These are phyloP conservation scores for Apophysomyces elegans DNA, from an alignment of 371 early-diverging fungal genomes.

Conservation along the genomic window DNA sequence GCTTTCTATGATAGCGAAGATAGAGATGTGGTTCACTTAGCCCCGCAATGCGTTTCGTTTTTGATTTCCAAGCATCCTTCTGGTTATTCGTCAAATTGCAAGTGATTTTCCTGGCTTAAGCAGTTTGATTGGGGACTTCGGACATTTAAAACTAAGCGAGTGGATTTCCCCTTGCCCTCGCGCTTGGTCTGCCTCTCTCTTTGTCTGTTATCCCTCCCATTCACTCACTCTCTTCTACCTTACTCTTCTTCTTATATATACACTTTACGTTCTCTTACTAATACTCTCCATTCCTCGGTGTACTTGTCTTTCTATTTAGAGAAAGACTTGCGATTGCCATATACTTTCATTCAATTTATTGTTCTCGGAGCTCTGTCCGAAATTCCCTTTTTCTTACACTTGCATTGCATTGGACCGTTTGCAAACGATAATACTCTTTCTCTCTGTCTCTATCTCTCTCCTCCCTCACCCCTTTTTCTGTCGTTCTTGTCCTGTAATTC, in stretches of 20 bases:
- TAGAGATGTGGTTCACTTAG: no score
- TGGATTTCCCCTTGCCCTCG: constrained; percentile 8
- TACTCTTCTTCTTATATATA: neutral
- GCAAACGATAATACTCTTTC: neutral
- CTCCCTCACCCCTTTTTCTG: no score
- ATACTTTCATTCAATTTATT: neutral
- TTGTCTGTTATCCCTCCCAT: constrained; percentile 2
- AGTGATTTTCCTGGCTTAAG: no score
- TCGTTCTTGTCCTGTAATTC: no score
- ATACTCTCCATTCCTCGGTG: neutral
- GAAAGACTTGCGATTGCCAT: neutral
- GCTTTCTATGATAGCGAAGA: no score
- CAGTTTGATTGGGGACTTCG: no score
- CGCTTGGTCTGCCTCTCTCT: neutral
- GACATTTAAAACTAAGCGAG: no score
- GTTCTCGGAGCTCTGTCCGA: neutral
- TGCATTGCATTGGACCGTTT: constrained; percentile 1
- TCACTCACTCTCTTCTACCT: constrained; percentile 8
- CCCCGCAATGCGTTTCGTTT: no score
- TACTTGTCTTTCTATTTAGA: neutral
- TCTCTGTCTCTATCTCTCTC: neutral
- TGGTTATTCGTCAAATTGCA: no score
- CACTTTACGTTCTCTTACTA: constrained; percentile 4
- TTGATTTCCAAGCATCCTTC: no score
- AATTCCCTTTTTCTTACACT: neutral